A percentile compares a stretch with the other conserved stretches of the same genome.
Evolutionary conservation across 2,329 filamentous ascomycete species (phyloP).

Genomic region (Ceratocystiopsis sp.): DNA sequence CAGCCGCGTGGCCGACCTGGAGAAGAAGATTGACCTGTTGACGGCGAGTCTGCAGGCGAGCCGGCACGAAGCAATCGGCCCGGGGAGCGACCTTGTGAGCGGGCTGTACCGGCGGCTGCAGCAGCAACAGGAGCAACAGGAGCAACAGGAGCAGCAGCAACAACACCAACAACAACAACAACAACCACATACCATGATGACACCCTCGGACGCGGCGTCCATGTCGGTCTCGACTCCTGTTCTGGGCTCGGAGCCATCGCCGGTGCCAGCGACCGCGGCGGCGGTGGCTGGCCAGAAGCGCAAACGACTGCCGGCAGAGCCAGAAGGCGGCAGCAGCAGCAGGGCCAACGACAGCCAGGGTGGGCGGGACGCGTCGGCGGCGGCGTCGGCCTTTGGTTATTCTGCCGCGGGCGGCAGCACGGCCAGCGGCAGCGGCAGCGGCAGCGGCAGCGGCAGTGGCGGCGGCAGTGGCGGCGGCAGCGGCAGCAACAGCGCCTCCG

Average conservation of each 20-base stretch:
- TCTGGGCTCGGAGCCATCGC: too few species aligned
- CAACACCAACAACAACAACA: too few species aligned
- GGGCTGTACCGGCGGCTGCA: not conserved
- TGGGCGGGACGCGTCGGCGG: too few species aligned
- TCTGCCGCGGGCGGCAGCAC: too few species aligned
- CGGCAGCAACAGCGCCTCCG: not conserved
- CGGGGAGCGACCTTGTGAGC: not conserved
- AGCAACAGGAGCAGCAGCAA: not conserved
- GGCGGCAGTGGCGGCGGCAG: not conserved
- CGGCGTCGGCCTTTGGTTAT: too few species aligned
- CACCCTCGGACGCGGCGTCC: too few species aligned
- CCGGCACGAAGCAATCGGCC: conserved; percentile 5
- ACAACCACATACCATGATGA: too few species aligned
- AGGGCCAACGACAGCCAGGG: too few species aligned
- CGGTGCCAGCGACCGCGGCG: conserved; percentile 4
- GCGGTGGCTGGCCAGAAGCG: conserved; percentile 23
- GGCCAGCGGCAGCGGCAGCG: not conserved
- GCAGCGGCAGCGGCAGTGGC: not conserved
- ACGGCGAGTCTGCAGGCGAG: conserved; percentile 59
- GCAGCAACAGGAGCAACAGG: not conserved
- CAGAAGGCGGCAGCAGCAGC: not conserved
- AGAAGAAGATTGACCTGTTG: conserved; percentile 81
- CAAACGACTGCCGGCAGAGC: conserved; percentile 12
- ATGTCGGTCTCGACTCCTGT: too few species aligned
- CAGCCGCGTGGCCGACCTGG: conserved; percentile 72